These are phyloP conservation scores for Pseudopediastrum boryanum DNA, from an alignment of 139 green algal species.

Conservation along the genomic window DNA sequence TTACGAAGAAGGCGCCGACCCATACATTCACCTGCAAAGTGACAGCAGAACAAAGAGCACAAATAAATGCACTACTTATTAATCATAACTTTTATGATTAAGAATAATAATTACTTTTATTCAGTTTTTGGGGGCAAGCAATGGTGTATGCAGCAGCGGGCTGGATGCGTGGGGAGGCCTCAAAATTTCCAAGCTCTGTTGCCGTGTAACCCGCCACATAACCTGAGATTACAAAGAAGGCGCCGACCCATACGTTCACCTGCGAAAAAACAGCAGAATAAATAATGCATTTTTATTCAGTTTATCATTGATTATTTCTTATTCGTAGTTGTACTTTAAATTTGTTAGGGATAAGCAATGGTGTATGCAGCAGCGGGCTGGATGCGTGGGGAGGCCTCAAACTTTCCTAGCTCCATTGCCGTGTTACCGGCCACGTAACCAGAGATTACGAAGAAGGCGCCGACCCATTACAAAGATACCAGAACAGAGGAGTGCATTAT, in stretches of 20 bases:
- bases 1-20: slow-evolving; percentile 38
- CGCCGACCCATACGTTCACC: slow-evolving; percentile 40
- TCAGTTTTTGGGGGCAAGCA: too few relatives aligned
- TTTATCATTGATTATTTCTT: too few relatives aligned
- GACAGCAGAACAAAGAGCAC: too few relatives aligned
- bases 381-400: slow-evolving; percentile 20
- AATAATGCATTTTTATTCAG: too few relatives aligned
- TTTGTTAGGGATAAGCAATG: too few relatives aligned
- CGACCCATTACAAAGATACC: too few relatives aligned
- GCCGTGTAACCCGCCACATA: slow-evolving; percentile 40
- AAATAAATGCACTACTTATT: too few relatives aligned
- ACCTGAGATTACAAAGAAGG: slow-evolving; percentile 36
- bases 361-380: slow-evolving; percentile 11
- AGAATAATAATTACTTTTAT: too few relatives aligned
- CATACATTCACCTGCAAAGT: slow-evolving; percentile 31
- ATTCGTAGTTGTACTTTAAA: too few relatives aligned
- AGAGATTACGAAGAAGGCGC: slow-evolving; percentile 34
- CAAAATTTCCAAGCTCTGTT: slow-evolving; percentile 39
- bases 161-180: slow-evolving; percentile 18
- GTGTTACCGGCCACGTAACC: slow-evolving; percentile 39
- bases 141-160: neutral
- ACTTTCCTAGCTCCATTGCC: slow-evolving; percentile 39
- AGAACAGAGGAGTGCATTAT: too few relatives aligned
- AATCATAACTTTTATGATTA: too few relatives aligned
- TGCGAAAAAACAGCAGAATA: too few relatives aligned